Conservation (phyloP, 2,329 filamentous ascomycete species). For the Penicillium sp. region DNA sequence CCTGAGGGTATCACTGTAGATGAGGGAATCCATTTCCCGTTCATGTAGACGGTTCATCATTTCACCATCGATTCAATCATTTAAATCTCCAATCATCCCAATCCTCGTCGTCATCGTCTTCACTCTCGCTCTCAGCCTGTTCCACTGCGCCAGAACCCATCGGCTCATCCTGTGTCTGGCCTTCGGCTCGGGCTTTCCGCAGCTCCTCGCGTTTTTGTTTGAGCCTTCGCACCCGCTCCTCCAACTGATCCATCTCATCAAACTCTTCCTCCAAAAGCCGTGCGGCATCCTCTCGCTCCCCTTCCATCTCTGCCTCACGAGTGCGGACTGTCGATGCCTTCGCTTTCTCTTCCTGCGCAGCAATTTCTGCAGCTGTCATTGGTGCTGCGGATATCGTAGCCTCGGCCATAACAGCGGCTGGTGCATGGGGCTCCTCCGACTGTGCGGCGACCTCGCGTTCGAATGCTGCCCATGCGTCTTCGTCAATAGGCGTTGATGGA, state of each 20-base stretch:
- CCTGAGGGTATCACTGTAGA: constrained; percentile 37
- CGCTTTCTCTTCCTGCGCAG: constrained; percentile 51
- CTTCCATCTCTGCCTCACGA: constrained; percentile 58
- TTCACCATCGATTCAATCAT: constrained; percentile 18
- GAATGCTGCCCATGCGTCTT: constrained; percentile 83
- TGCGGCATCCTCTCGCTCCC: constrained; percentile 72
- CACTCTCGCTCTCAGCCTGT: constrained; percentile 44
- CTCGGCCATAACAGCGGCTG: constrained; percentile 36
- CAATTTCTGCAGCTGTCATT: constrained; percentile 62
- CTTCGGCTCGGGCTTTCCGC: constrained; percentile 41
- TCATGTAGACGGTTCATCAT: constrained; percentile 23
- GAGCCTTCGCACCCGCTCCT: constrained; percentile 65
- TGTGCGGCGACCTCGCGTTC: constrained; percentile 70
- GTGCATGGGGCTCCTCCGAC: constrained; percentile 32
- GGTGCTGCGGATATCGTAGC: constrained; percentile 68
- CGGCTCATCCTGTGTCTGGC: constrained; percentile 26
- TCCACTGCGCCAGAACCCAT: constrained; percentile 26
- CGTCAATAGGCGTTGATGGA: constrained; percentile 52
- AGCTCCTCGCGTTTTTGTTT: constrained; percentile 70
- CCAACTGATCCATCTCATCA: constrained; percentile 77
- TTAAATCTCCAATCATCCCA: constrained; percentile 47
- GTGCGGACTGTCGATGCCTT: constrained; percentile 39
- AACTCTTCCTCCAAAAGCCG: constrained; percentile 73
- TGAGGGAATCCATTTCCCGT: constrained; percentile 25
- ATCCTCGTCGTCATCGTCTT: constrained; percentile 57